A percentile compares a stretch with the other conserved stretches of the same genome.
Evolutionary conservation across 805 yeast species (phyloP).

Genomic region (Zygoascus biomembranicola): DNA sequence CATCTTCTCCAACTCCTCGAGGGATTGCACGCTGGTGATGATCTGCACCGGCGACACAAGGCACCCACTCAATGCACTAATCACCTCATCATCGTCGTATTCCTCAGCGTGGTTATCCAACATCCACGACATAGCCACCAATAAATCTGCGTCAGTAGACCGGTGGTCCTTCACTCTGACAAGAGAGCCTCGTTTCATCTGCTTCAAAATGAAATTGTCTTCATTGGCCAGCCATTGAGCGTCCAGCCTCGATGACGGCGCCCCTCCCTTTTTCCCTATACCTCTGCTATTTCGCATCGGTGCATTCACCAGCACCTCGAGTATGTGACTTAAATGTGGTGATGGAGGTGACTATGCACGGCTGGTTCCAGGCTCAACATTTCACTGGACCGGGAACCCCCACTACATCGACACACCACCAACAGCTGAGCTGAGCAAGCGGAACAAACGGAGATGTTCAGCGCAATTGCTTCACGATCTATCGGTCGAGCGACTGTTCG

Average conservation of each 20-base stretch:
- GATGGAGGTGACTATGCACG: not conserved
- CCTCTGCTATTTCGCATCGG: not conserved
- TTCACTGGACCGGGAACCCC: not conserved
- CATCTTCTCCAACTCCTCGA: constrained; percentile 11
- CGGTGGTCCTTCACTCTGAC: constrained; percentile 24
- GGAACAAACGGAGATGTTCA: not conserved
- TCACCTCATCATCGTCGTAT: constrained; percentile 13
- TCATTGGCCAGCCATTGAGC: constrained; percentile 24
- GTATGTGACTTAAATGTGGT: no score
- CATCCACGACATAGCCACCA: constrained; percentile 11
- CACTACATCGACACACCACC: not conserved
- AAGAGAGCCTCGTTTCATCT: constrained; percentile 23
- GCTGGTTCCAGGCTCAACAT: not conserved
- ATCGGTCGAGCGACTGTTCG: not conserved
- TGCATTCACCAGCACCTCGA: not conserved
- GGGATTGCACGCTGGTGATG: constrained; percentile 10
- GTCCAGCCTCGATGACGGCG: not conserved
- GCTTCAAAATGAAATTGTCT: constrained; percentile 23
- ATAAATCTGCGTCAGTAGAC: constrained; percentile 19
- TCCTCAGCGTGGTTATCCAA: constrained; percentile 14
- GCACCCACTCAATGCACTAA: not conserved
- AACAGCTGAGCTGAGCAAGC: not conserved
- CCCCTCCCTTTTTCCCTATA: not conserved
- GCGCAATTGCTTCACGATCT: not conserved
- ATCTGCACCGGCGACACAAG: constrained; percentile 16